Evolutionary conservation across 768 basidiomycete species (phyloP), one percentile per base, ranked within the genome.

Genomic region (Mycena albidolilacea): DNA sequence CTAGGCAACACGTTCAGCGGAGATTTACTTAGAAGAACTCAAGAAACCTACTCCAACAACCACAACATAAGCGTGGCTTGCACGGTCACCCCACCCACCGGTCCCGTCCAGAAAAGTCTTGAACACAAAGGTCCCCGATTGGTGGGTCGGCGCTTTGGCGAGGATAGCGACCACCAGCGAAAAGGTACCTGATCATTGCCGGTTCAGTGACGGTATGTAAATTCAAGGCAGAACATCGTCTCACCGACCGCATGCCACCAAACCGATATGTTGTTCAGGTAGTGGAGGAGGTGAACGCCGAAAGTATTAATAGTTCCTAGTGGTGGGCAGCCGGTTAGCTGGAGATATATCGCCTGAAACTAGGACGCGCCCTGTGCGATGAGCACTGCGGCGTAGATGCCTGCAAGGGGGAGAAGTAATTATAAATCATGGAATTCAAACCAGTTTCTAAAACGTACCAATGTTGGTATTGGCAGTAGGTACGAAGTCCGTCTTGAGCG

Each of bases 241-340:
- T 50, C 19, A 46, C 71, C 94, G 52, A 91, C 69, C 1, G 90
- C 92, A 74, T 95, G 94, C 88, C 92, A 91, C 86, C 89, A 90
- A 6, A 95, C 86, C 1, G 92, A 94, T 21, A 92, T 80, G 72
- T 92, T 93, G 80, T 94, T 95, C 48, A 95, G 82, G 72, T 90
- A 84, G 64, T 90, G 88, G 14, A 95, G 84, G 7, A 92, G 77
- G 46, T 85, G 87, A 37, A 92, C 92, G 1, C 93, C 92, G 76
- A 95, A 94, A 0, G 93, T 93, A 81, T 94, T 95, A 74, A 92
- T 92, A n/a, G 48, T 50, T 7, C 48, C 48, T 50, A n/a, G 19
- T n/a, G 15, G 15, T 15, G 15, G 7, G 15, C 1, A 46, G 30
- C 14, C 19, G 48, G 19, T 50, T 50, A 50, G 48, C n/a, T 5